Base-by-base conservation (phyloP, 2,329 filamentous ascomycete species). In the Corniculantispora saksenae region DNA sequence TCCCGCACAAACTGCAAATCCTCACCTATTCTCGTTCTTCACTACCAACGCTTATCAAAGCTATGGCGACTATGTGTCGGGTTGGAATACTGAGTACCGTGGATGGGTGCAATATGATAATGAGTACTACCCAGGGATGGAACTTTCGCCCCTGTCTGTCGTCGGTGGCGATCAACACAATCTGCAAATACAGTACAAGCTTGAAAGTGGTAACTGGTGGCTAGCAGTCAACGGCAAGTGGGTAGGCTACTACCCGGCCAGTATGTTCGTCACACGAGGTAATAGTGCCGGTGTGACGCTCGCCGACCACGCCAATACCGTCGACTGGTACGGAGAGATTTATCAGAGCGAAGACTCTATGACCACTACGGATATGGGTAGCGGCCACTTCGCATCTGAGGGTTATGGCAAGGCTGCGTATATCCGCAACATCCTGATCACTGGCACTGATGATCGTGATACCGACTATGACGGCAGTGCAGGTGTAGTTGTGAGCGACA, bases 321-420 rank as follows among this genome's bases (percentile, higher is more conserved):
- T 67, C 3, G 43, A 56, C 59, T 67, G 66, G 66, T 67, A 67
- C 40, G 66, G 66, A 43, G 66, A 67, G 63, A 53, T 66, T 9
- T 67, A 63, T 27, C 66, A 67, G 54, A 40, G 27, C 48, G 63
- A 67, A 59, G 32, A 32, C 7, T 56, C 40, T 5, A 12, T 62
- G 51, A 67, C 66, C 10, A 61, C 63, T 19, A 67, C 66, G 21
- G 66, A 67, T 50, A 67, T 67, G 66, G 66, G 66, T 32, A 67
- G 66, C 32, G 66, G 66, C 0, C 48, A 66, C 35, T 66, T 43
- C 13, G 66, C 66, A 6, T 25, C 15, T 17, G 59, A 66, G 17
- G 66, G 66, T 17, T 56, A 55, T 27, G 63, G 59, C 48, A 63
- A 57, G 27, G 63, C 63, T 13, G 66, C 66, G 9, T 67, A 67